phyloP scores from a whole-genome alignment of 257 asterid genomes.

The Salvia miltiorrhiza region DNA sequence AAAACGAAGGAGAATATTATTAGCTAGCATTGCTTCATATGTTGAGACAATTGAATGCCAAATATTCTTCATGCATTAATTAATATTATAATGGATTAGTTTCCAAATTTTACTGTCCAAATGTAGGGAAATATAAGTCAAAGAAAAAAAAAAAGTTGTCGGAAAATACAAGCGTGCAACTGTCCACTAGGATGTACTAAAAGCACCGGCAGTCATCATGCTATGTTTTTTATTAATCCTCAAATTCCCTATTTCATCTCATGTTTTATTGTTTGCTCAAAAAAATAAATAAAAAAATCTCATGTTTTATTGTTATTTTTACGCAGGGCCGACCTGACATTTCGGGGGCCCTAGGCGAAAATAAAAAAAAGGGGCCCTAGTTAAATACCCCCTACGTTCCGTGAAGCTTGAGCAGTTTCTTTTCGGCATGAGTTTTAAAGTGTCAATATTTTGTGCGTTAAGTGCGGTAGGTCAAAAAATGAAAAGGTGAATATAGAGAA shows the following conservation, averaged over 20 bases:
- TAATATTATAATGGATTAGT: slow-evolving; percentile 4
- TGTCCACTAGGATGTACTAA: slow-evolving; percentile 20
- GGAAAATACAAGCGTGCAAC: slow-evolving; percentile 13
- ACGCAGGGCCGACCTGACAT: too few species aligned
- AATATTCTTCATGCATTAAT: background rate
- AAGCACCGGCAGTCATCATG: slow-evolving; percentile 29
- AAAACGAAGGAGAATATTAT: background rate
- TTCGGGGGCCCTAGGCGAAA: too few species aligned
- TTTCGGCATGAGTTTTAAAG: too few species aligned
- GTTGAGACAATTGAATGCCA: background rate
- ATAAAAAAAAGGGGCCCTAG: too few species aligned
- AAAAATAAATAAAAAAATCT: too few species aligned
- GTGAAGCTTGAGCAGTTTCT: too few species aligned
- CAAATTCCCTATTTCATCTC: background rate
- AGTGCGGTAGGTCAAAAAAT: too few species aligned
- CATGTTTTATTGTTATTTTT: too few species aligned
- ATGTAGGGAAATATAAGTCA: slow-evolving; percentile 16
- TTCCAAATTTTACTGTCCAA: background rate
- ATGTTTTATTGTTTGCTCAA: too few species aligned
- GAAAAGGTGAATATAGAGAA: too few species aligned
- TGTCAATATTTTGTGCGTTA: too few species aligned
- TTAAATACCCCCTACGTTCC: too few species aligned
- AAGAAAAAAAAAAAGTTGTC: slow-evolving; percentile 8
- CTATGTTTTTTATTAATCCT: background rate
- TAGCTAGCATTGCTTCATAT: background rate